Base-by-base conservation (phyloP, 75 land plant species). In the Cunninghamia lanceolata region DNA sequence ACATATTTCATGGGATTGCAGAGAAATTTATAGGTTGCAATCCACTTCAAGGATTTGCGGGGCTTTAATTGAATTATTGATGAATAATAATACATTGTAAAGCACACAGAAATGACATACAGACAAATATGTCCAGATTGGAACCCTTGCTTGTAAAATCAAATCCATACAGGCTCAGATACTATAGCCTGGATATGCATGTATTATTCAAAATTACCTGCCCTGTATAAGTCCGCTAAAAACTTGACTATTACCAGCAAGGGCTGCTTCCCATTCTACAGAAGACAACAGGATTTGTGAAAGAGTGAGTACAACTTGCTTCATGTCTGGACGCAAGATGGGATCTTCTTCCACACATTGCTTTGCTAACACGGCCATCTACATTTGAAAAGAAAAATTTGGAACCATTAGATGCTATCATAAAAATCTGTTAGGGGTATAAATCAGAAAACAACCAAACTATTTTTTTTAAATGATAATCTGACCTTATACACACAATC, bases 181-280 rank as follows among this genome's bases (percentile, higher is more conserved):
- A 25, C 34, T 25, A n/a, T 9, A 45, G 28, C 46, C 30, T 43
- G 32, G 47, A 43, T n/a, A 45, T 80, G 34, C 46, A 28, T 43
- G 34, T 30, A n/a, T 45, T 45, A n/a, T n/a, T 43, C n/a, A 45
- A n/a, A 45, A 82, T 73, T 83, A 95, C 91, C 97, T 94, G 87
- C 97, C 97, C 82, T 95, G 97, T n/a, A 95, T 93, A 71, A 95
- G 92, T 17, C 97, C 97, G 47, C 97, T 95, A 78, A 95, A 95
- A 36, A 95, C 91, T 90, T 95, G 97, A 89, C 97, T 95, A 87
- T 92, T 95, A 35, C 97, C 97, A 45, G 96, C 93, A 52, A 95
- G 92, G 38, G 96, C 90, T 17, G 95, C 95, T 87, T 96, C 99
- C 99, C 99, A 96, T 83, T 96, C 95, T 14, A 95, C 86, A 9